Conservation (phyloP, 106 monocot genomes). For the Ottelia alismoides region DNA sequence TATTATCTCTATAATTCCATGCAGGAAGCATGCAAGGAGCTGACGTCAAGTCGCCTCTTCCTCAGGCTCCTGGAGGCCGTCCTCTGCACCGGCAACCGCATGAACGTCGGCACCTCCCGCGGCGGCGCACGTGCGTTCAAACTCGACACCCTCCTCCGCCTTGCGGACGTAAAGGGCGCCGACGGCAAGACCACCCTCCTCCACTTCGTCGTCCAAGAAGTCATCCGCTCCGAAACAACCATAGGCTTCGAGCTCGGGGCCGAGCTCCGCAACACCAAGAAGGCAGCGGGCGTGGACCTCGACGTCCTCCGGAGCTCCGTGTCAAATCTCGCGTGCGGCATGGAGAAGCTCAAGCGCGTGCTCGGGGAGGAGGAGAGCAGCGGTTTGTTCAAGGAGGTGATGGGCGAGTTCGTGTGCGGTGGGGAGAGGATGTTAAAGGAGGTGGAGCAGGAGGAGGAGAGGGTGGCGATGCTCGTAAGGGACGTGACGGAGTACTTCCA, state of each 20-base stretch:
- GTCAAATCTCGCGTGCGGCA: constrained; percentile 38
- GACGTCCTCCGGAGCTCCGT: constrained; percentile 47
- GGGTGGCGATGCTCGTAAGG: constrained; percentile 40
- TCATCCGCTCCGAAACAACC: constrained; percentile 32
- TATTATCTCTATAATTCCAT: not conserved
- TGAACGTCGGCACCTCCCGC: constrained; percentile 83
- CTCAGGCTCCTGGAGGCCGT: constrained; percentile 83
- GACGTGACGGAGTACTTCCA: constrained; percentile 86
- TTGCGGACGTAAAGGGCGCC: constrained; percentile 77
- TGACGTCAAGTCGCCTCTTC: constrained; percentile 79
- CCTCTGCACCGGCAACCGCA: constrained; percentile 77
- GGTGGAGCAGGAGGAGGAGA: constrained; percentile 34
- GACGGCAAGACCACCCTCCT: constrained; percentile 93
- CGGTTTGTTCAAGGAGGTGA: constrained; percentile 19
- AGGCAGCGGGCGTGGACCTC: constrained; percentile 67
- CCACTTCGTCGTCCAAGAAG: constrained; percentile 91
- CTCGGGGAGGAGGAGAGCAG: constrained; percentile 15
- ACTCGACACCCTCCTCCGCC: constrained; percentile 82
- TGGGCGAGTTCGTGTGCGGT: constrained; percentile 25
- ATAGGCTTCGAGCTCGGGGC: constrained; percentile 39
- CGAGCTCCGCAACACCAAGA: constrained; percentile 79
- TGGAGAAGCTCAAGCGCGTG: constrained; percentile 37
- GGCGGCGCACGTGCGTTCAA: constrained; percentile 97
- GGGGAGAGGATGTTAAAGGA: constrained; percentile 33
- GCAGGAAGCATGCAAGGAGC: constrained; percentile 93